phyloP scores from a whole-genome alignment of 73 alveolate species.

The Tetrahymena elliotti region DNA sequence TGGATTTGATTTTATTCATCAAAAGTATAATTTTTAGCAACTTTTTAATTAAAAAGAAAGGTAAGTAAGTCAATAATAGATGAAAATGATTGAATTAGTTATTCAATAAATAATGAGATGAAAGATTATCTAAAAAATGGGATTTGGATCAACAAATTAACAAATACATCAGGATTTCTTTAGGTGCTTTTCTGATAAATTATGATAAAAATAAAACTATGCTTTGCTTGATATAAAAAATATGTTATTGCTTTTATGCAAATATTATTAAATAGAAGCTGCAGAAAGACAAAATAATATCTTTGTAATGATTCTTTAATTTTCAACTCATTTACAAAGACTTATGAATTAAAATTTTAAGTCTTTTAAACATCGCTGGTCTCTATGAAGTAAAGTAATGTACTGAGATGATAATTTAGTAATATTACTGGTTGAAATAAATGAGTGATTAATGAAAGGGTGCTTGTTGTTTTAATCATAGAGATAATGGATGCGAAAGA shows the following conservation, averaged over 20 bases:
- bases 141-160: not conserved
- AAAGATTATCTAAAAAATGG: not conserved
- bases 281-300: not conserved
- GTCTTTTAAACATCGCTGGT: not conserved
- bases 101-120: too few species aligned
- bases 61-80: not conserved
- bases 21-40: not conserved
- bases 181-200: not conserved
- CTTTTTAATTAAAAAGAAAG: not conserved
- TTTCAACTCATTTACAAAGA: not conserved
- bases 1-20: not conserved
- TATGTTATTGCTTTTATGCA: not conserved
- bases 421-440: not conserved
- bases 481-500: not conserved
- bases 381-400: not conserved
- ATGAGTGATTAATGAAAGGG: not conserved
- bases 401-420: not conserved
- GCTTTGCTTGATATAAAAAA: not conserved
- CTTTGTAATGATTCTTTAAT: not conserved
- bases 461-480: not conserved
- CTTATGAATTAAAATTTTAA: too few species aligned
- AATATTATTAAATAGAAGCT: not conserved
- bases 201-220: not conserved
- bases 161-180: not conserved
- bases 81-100: not conserved